These are phyloP conservation scores for Plenodomus lindquistii DNA, from an alignment of 2,329 filamentous ascomycete species.

Conservation along the genomic window DNA sequence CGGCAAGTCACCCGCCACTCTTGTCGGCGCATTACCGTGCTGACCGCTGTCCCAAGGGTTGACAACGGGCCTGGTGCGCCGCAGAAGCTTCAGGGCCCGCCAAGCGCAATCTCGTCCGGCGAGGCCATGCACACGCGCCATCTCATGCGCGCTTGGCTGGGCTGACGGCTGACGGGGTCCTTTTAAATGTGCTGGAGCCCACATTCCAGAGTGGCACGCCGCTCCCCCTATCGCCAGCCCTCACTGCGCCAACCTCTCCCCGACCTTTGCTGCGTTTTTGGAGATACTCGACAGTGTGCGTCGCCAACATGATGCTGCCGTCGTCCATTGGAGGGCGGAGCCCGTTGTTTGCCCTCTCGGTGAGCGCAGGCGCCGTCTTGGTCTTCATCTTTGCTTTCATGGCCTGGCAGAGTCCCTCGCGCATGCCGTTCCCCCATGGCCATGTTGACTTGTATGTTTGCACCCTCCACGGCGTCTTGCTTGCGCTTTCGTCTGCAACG, in stretches of 20 bases:
- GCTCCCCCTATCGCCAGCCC: slow-evolving; percentile 18
- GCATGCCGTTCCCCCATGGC: slow-evolving; percentile 26
- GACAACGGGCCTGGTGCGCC: slow-evolving; percentile 8
- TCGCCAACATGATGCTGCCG: slow-evolving; percentile 32
- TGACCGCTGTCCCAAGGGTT: slow-evolving; percentile 12
- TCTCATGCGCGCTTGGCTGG: slow-evolving; percentile 25
- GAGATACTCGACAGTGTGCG: slow-evolving; percentile 3
- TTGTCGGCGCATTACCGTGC: slow-evolving; percentile 15
- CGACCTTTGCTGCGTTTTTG: slow-evolving; percentile 12
- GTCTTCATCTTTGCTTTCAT: slow-evolving; percentile 41
- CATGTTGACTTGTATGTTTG: slow-evolving; percentile 33
- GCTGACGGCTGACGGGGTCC: slow-evolving; percentile 22
- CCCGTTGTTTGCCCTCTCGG: slow-evolving; percentile 36
- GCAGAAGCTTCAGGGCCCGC: slow-evolving; percentile 21
- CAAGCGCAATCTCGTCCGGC: slow-evolving; percentile 31
- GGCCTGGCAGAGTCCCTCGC: slow-evolving; percentile 37
- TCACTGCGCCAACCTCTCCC: slow-evolving; percentile 5
- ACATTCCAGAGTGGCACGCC: slow-evolving; percentile 10
- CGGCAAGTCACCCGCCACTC: slow-evolving; percentile 9
- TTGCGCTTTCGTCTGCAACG: neutral
- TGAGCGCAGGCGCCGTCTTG: slow-evolving; percentile 35
- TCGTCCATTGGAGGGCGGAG: slow-evolving; percentile 35
- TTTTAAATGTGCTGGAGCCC: slow-evolving; percentile 32
- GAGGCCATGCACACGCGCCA: slow-evolving; percentile 12
- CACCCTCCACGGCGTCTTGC: neutral